A percentile compares a stretch with the other conserved stretches of the same genome.
These are phyloP conservation scores for Penicillium sp. DNA, from an alignment of 2,329 filamentous ascomycete genomes.

Conservation along the genomic window DNA sequence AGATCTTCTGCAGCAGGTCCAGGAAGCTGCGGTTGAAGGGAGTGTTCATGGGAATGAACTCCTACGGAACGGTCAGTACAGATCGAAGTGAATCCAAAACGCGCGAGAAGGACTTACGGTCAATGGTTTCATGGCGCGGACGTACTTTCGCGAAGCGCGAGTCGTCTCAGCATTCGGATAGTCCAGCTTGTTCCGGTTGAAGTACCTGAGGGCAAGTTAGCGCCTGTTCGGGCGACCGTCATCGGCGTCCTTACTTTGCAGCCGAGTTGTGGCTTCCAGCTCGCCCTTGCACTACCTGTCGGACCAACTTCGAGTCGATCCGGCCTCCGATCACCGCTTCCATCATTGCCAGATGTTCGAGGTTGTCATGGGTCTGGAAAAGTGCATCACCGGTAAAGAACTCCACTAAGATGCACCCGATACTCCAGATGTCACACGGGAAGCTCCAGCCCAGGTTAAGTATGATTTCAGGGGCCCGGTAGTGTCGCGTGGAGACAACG, in stretches of 20 bases:
- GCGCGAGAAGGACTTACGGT: conserved; percentile 44
- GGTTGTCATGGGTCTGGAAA: conserved; percentile 67
- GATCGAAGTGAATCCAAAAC: neutral
- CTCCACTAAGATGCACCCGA: conserved; percentile 66
- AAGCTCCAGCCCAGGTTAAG: conserved; percentile 67
- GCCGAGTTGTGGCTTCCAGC: conserved; percentile 53
- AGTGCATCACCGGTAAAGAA: conserved; percentile 68
- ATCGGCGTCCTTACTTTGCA: conserved; percentile 50
- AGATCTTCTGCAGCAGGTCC: conserved; percentile 61
- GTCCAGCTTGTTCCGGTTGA: conserved; percentile 57
- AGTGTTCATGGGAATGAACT: conserved; percentile 60
- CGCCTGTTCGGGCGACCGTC: conserved; percentile 9
- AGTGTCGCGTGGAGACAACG: conserved; percentile 65
- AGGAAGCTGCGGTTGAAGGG: conserved; percentile 63
- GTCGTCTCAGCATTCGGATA: conserved; percentile 64
- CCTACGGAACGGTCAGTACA: conserved; percentile 44
- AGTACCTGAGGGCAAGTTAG: conserved; percentile 50
- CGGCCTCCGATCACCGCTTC: conserved; percentile 59
- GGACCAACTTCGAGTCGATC: conserved; percentile 56
- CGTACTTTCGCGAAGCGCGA: conserved; percentile 63
- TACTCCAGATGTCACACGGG: conserved; percentile 68
- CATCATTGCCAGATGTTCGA: conserved; percentile 70
- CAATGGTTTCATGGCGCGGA: conserved; percentile 65
- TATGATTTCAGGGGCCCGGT: conserved; percentile 66
- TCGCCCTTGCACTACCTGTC: conserved; percentile 51